Base-by-base conservation (phyloP, 2,329 filamentous ascomycete species). In the Emericellopsis cladophorae region DNA sequence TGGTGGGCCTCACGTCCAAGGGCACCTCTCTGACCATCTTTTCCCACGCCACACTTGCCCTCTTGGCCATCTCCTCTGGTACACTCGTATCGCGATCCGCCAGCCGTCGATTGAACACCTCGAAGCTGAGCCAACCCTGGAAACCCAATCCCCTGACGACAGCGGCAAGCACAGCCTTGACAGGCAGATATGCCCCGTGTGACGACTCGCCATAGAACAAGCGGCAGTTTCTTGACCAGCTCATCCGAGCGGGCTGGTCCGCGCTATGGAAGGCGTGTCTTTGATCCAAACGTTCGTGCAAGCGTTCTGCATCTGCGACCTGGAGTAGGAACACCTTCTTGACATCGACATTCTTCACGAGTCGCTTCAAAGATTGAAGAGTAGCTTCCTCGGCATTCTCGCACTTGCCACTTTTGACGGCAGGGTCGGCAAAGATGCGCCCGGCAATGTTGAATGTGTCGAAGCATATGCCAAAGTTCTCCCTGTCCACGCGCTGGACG, bases 401-500 rank as follows among this genome's bases (percentile, higher is more conserved):
- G 0, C 61, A 71, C 45, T 66, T 66, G 4, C 79, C 74, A 0
- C 63, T 62, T 0, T 59, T 45, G 0, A 66, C 59, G 0, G 72
- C 57, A 0, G 82, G 82, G 51, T 88, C 81, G 0, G 77, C 82
- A 48, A 74, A 87, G 41, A 84, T 72, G 7, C 76, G 63, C 1
- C 74, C 82, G 1, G 80, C 74, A 44, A 88, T 81, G 57, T 88
- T 84, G 63, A 84, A 88, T 0, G 79, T 84, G 56, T 88, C 83
- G 29, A 88, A 65, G 53, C 81, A 86, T 38, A 86, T 64, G 9
- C 82, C 82, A 51, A 88, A 85, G 58, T 87, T 88, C 2, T 70
- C 60, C 7, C 80, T 59, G 53, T 84, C 66, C 16, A 87, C 80
- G 5, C 59, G 60, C 47, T 68, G 57, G 1, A 86, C 76, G 2